phyloP scores from a whole-genome alignment of 2,329 filamentous ascomycete genomes.

The Verticillium albo-atrum region DNA sequence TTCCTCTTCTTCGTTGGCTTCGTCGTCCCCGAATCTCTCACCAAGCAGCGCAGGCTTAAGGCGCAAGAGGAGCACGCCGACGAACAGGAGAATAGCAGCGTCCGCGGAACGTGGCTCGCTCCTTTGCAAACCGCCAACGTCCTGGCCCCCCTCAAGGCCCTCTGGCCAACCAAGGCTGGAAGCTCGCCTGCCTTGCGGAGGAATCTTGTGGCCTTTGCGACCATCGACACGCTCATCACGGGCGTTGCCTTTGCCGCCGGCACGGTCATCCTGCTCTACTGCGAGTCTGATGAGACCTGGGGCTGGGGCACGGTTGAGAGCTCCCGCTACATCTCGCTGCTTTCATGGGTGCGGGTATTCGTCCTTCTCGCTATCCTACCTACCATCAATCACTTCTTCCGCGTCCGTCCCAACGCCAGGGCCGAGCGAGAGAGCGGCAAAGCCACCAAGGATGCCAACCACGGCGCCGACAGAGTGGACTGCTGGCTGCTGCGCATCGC shows the following conservation, averaged over 20 bases:
- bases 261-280: conserved; percentile 80
- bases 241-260: conserved; percentile 77
- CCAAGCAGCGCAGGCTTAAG: conserved; percentile 62
- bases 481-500: conserved; percentile 70
- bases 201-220: conserved; percentile 78
- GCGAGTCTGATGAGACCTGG: conserved; percentile 71
- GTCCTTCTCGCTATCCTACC: conserved; percentile 74
- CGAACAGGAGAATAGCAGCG: conserved; percentile 33
- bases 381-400: conserved; percentile 69
- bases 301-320: conserved; percentile 78
- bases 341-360: conserved; percentile 72
- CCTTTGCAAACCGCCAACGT: conserved; percentile 49
- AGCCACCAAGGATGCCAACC: conserved; percentile 41
- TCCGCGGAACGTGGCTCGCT: conserved; percentile 23
- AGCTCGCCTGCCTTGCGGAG: conserved; percentile 57
- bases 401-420: conserved; percentile 45
- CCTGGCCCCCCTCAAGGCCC: conserved; percentile 70
- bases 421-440: conserved; percentile 32
- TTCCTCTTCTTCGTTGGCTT: conserved; percentile 72
- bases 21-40: conserved; percentile 79
- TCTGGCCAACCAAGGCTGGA: conserved; percentile 67
- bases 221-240: conserved; percentile 78
- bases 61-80: conserved; percentile 64
- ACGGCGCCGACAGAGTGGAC: conserved; percentile 74
- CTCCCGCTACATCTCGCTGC: conserved; percentile 73